Evolutionary conservation across 1,284 basidiomycete genomes (phyloP).

Genomic region (Cutaneotrichosporon sp.): DNA sequence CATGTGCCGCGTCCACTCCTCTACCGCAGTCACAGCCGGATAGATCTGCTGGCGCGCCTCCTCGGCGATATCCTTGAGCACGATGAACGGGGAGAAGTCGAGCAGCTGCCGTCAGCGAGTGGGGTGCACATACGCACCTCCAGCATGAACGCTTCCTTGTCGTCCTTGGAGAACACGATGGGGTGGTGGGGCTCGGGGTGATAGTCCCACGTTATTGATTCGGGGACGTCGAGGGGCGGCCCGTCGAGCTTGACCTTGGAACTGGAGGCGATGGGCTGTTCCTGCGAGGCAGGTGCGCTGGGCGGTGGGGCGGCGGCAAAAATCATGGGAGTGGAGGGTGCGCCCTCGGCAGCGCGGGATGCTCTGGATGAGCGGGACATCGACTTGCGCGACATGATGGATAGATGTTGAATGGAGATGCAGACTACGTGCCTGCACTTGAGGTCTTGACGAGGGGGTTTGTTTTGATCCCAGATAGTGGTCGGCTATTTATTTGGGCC

Average conservation of each 20-base stretch:
- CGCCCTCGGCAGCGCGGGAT: background rate
- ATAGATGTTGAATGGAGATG: background rate
- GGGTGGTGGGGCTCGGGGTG: slow-evolving; percentile 5
- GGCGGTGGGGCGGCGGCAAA: too few species aligned
- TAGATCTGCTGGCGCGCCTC: slow-evolving; percentile 34
- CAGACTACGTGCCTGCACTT: too few species aligned
- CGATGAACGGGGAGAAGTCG: slow-evolving; percentile 33
- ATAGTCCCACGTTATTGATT: slow-evolving; percentile 37
- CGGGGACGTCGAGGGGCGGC: slow-evolving; percentile 27
- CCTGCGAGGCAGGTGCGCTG: too few species aligned
- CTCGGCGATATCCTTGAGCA: slow-evolving; percentile 41
- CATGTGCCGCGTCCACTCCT: slow-evolving; percentile 27
- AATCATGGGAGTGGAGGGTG: background rate
- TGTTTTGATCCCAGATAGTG: slow-evolving; percentile 9
- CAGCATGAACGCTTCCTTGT: slow-evolving; percentile 31
- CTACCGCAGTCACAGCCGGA: slow-evolving; percentile 29
- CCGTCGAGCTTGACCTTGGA: slow-evolving; percentile 32
- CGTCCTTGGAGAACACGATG: slow-evolving; percentile 23
- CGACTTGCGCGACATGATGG: slow-evolving; percentile 22
- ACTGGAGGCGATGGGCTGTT: slow-evolving; percentile 10
- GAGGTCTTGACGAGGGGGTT: background rate
- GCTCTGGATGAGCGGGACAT: slow-evolving; percentile 2
- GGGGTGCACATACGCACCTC: slow-evolving; percentile 26
- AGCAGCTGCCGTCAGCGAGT: slow-evolving; percentile 27
- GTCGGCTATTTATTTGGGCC: background rate